Evolutionary conservation across 805 yeast genomes (phyloP), one percentile per base, ranked within the genome.

Genomic region (Yamadazyma nakazawae): DNA sequence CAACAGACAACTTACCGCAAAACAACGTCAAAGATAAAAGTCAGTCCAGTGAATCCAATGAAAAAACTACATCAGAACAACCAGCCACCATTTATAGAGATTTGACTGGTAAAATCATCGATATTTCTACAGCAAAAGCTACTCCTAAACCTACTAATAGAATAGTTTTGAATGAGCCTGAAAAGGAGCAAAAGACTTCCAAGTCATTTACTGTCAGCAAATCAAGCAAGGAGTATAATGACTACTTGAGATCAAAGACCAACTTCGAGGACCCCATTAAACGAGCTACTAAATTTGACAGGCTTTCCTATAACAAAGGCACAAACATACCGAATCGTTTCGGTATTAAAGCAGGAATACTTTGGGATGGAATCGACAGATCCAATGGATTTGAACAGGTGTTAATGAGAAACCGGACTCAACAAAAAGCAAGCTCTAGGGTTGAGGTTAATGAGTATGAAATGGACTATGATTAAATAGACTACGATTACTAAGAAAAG

Each of bases 341-440:
- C 63, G 76, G 76, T 2, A 82, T 91, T 12, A 65, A 68, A 4
- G 96, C 97, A 0, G 97, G 97, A 0, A 70, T 72, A 53, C 71
- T 88, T 47, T 91, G 98, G 98, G 70, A 66, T 63, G 97, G 97
- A 0, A 82, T 91, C 1, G 91, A 88, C 64, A 68, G 98, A 49
- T 82, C 95, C 0, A 91, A 85, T 59, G 97, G 96, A 3, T 91
- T 86, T 64, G 98, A 91, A 60, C 70, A 67, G 41, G 69, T 75
- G 45, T 76, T 86, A 73, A 73, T 86, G 52, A 71, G 61, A 30
- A 61, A 62, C 43, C 49, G 66, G 21, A 65, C 57, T 28, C 68
- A 67, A 36, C 41, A n/a, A 7, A 34, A 48, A 25, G 43, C 50
- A 3, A 12, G 17, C 62, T 38, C 71, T 59, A 54, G 72, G 65